Percentiles rank a stretch among this genome's conserved stretches.
Conservation (phyloP, 1,284 basidiomycete species). For the Irpex sp. region DNA sequence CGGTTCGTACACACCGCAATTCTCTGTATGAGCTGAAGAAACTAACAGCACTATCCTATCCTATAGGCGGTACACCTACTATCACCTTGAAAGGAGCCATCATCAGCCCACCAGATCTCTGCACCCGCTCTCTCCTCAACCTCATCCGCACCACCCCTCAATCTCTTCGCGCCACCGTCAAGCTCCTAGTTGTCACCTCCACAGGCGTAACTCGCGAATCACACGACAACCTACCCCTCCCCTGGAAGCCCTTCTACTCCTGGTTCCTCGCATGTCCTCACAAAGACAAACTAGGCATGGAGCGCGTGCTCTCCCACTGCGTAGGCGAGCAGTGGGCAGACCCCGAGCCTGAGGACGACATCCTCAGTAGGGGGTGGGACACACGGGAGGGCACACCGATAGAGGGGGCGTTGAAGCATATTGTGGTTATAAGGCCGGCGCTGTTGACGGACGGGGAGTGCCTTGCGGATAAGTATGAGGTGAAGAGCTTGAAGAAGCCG, state of each 20-base stretch:
- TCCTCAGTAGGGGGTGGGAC: constrained; percentile 40
- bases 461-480: constrained; percentile 33
- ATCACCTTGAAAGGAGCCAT: constrained; percentile 39
- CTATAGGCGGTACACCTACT: neutral
- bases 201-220: constrained; percentile 42
- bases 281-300: constrained; percentile 51
- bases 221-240: constrained; percentile 40
- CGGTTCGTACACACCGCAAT: constrained; percentile 28
- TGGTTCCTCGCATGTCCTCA: constrained; percentile 39
- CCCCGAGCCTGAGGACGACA: constrained; percentile 30
- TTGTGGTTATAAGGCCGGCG: constrained; percentile 52
- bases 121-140: constrained; percentile 45
- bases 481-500: no score
- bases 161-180: constrained; percentile 20
- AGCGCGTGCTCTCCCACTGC: constrained; percentile 40
- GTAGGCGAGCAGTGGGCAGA: constrained; percentile 43
- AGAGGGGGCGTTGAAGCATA: constrained; percentile 32
- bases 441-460: constrained; percentile 54
- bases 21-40: neutral
- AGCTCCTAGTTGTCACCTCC: constrained; percentile 48
- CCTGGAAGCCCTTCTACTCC: constrained; percentile 42
- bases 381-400: constrained; percentile 31
- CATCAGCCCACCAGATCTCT: constrained; percentile 43
- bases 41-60: constrained; percentile 30
- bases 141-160: constrained; percentile 40